A percentile compares a stretch with the other conserved stretches of the same genome.
phyloP scores from a whole-genome alignment of 306 rosid genomes.

The Geum urbanum region DNA sequence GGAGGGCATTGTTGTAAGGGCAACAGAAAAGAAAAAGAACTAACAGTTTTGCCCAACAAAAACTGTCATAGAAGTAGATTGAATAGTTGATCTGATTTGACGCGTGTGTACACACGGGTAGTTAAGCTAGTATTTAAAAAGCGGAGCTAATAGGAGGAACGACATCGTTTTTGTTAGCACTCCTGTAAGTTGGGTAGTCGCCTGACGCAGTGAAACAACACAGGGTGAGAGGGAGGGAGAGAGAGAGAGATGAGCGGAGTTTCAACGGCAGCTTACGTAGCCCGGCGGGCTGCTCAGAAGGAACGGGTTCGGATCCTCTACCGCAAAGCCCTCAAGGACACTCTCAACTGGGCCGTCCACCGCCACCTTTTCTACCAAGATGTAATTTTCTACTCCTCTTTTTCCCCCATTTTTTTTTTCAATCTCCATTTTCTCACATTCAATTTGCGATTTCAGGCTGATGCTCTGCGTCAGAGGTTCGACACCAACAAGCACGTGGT shows the following conservation, averaged over 20 bases:
- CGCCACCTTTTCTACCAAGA: conserved; percentile 93
- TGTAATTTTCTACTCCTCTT: conserved; percentile 22
- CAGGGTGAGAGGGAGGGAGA: neutral
- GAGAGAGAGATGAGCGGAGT: conserved; percentile 41
- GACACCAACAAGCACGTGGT: conserved; percentile 77
- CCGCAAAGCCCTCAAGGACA: conserved; percentile 83
- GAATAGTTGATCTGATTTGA: no score
- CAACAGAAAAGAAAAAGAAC: no score
- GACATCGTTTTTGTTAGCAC: neutral
- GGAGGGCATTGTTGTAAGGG: no score
- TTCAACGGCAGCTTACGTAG: conserved; percentile 53
- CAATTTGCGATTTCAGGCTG: conserved; percentile 49
- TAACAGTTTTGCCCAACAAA: no score
- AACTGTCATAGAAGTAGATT: no score
- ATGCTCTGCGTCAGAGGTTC: conserved; percentile 75
- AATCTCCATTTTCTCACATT: neutral
- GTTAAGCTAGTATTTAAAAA: no score
- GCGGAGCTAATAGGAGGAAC: neutral
- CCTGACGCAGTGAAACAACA: neutral
- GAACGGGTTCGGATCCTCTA: conserved; percentile 95
- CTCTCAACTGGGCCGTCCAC: conserved; percentile 98
- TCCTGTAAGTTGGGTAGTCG: neutral
- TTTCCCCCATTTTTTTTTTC: neutral
- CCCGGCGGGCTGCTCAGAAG: conserved; percentile 91
- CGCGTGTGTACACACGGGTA: no score